Evolutionary conservation across 108 stramenopile species (phyloP).

Genomic region (Pseudonitzschia multiseries): DNA sequence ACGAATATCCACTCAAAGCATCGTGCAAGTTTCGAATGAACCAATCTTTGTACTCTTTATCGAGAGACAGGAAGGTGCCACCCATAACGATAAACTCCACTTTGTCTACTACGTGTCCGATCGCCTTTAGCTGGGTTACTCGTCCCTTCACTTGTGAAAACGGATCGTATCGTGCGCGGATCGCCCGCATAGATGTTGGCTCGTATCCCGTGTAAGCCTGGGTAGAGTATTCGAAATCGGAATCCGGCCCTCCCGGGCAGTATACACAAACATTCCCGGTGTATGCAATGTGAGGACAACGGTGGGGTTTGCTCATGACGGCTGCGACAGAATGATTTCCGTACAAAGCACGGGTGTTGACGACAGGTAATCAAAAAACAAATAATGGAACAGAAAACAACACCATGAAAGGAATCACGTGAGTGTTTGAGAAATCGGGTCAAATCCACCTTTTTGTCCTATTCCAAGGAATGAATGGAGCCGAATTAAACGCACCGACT

Average conservation of each 20-base stretch:
- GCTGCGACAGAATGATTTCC: constrained; percentile 35
- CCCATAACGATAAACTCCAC: constrained; percentile 97
- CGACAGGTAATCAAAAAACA: background rate
- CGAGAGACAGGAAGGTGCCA: constrained; percentile 92
- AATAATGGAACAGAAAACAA: background rate
- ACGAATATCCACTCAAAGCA: constrained; percentile 87
- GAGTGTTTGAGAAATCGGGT: background rate
- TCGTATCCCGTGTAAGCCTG: constrained; percentile 98
- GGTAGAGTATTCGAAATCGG: constrained; percentile 95
- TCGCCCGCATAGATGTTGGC: constrained; percentile 94
- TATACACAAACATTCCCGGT: constrained; percentile 96
- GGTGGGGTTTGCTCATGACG: constrained; percentile 96
- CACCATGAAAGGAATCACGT: background rate
- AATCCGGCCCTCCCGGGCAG: constrained; percentile 95
- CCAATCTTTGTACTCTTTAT: constrained; percentile 86
- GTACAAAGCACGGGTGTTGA: background rate
- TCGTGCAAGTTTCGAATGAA: constrained; percentile 95
- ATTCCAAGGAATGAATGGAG: background rate
- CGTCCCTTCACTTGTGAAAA: constrained; percentile 88
- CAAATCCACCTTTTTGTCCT: background rate
- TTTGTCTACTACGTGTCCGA: constrained; percentile 94
- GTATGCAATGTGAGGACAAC: constrained; percentile 95
- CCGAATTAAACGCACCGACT: constrained; percentile 36
- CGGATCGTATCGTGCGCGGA: constrained; percentile 94
- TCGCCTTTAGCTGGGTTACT: constrained; percentile 78